These are phyloP conservation scores for Alnus rubra DNA, from an alignment of 306 rosid species.

Conservation along the genomic window DNA sequence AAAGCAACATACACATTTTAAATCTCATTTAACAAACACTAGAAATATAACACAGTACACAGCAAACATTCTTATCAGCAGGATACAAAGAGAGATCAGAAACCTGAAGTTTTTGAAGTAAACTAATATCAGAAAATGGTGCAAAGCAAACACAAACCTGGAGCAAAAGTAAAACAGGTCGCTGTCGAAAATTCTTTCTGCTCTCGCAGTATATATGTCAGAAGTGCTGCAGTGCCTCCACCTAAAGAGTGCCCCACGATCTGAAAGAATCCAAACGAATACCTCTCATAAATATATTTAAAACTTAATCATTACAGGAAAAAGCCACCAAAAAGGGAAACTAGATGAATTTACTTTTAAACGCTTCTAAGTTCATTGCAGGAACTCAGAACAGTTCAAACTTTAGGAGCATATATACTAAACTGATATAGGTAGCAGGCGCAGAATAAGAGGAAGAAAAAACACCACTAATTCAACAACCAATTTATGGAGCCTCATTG, in stretches of 20 bases:
- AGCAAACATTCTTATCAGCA: conserved; percentile 1
- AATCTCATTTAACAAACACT: conserved; percentile 7
- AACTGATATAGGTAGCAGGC: background rate
- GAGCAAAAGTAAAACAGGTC: conserved; percentile 87
- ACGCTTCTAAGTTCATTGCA: background rate
- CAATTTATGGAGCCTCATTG: background rate
- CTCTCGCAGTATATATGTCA: conserved; percentile 88
- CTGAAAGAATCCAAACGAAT: conserved; percentile 36
- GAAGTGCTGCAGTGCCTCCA: conserved; percentile 96
- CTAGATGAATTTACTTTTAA: background rate
- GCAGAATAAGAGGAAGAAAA: background rate
- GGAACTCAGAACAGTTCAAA: background rate
- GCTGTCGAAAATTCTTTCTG: conserved; percentile 72
- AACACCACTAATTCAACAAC: background rate
- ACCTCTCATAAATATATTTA: background rate
- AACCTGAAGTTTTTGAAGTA: background rate
- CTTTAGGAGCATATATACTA: background rate
- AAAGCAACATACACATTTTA: conserved; percentile 2
- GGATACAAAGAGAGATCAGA: conserved; percentile 12
- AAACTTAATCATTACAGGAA: conserved; percentile 7
- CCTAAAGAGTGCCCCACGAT: conserved; percentile 98
- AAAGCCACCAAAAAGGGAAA: conserved; percentile 12
- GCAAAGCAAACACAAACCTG: conserved; percentile 53
- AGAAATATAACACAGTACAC: conserved; percentile 19
- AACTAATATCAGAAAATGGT: conserved; percentile 12